Evolutionary conservation across 2,329 filamentous ascomycete genomes (phyloP).

Genomic region (Daldinia eschscholtzii): DNA sequence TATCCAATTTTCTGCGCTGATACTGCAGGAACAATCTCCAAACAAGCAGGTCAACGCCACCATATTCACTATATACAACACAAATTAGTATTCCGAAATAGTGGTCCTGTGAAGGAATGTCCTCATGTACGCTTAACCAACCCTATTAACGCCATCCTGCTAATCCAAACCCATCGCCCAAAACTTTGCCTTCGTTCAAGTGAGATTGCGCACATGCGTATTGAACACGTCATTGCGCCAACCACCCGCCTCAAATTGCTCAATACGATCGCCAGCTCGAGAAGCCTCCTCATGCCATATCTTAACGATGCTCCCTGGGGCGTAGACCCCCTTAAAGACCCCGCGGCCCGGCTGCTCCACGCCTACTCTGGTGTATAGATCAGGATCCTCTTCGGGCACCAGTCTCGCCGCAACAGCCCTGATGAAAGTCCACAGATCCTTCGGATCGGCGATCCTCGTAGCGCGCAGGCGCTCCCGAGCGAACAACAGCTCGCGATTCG

Average conservation of each 20-base stretch:
- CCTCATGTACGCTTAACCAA: slow-evolving; percentile 2
- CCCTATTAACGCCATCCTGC: slow-evolving; percentile 19
- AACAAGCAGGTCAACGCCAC: neutral
- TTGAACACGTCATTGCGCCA: slow-evolving; percentile 92
- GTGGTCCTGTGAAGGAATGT: neutral
- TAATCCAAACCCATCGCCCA: neutral
- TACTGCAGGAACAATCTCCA: neutral
- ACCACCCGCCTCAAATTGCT: slow-evolving; percentile 77
- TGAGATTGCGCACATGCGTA: slow-evolving; percentile 50
- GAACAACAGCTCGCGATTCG: slow-evolving; percentile 88
- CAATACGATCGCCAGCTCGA: slow-evolving; percentile 77
- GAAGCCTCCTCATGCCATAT: slow-evolving; percentile 87
- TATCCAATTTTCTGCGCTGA: slow-evolving; percentile 5
- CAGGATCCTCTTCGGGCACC: slow-evolving; percentile 78
- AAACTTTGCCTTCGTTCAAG: slow-evolving; percentile 18
- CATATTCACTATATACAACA: slow-evolving; percentile 2
- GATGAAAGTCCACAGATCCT: slow-evolving; percentile 84
- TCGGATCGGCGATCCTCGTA: slow-evolving; percentile 83
- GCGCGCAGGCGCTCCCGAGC: slow-evolving; percentile 88
- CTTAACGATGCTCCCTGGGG: slow-evolving; percentile 88
- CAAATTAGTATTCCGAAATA: no score
- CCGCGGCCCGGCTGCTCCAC: slow-evolving; percentile 67
- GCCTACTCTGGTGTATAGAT: slow-evolving; percentile 80
- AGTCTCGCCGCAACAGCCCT: slow-evolving; percentile 84
- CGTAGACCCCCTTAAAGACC: slow-evolving; percentile 86